Evolutionary conservation across 768 basidiomycete species (phyloP), one percentile per base, ranked within the genome.

Genomic region (Suillus bovinus): DNA sequence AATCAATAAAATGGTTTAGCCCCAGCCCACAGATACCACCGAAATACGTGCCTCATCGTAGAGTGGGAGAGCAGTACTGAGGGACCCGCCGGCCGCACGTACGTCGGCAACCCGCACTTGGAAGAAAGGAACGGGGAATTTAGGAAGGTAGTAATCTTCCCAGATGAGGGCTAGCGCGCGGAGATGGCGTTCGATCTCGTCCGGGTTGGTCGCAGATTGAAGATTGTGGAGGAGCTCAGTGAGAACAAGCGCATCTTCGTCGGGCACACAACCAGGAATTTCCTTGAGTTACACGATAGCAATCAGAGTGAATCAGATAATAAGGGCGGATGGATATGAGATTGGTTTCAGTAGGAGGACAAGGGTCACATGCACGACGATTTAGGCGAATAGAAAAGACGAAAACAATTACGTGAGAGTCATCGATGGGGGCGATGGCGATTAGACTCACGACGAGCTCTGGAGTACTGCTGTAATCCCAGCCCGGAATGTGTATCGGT

Each of bases 71-170:
- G 73, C 73, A 2, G 73, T 74, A 1, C 63, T 74, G 57, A 75
- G 68, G 6, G 73, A 75, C 2, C 73, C 74, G 0, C 73, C 73
- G 0, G 61, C 31, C 9, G 74, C 73, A 13, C 73, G 70, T 27
- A 74, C 74, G 46, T 74, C 73, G 8, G 73, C 73, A 16, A 74
- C 73, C 31, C 73, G 66, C 50, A 74, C 73, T 29, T 71, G 70
- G 5, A 74, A 74, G 41, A 74, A 74, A 1, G 73, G 74, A 24
- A 74, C 27, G 2, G 74, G 73, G 36, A 60, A 74, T 41, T 68
- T 74, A 27, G 72, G 72, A 14, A 74, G 72, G 44, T 64, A 74
- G 58, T 75, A 71, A 52, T 74, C 71, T 33, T 74, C 73, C 73
- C 74, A 74, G 4, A 66, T 62, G 17, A 74, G 67, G 0, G 72